Evolutionary conservation across 192 early-diverging fungal genomes (phyloP).

Genomic region (Allomyces javanicus): DNA sequence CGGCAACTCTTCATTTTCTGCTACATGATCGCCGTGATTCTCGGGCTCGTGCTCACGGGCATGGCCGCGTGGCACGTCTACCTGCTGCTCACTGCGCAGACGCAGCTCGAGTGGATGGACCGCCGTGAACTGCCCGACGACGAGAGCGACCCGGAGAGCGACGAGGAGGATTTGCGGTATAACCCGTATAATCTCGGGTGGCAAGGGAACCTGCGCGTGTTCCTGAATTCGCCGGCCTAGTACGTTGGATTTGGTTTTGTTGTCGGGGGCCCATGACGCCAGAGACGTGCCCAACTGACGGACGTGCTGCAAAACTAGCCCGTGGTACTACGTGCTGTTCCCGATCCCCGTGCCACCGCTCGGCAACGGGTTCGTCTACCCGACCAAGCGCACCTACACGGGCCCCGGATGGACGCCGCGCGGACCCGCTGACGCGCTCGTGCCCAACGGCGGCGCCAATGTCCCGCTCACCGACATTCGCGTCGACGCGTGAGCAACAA

Average conservation of each 20-base stretch:
- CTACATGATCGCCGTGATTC: not conserved
- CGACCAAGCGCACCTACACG: not conserved
- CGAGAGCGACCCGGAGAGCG: not conserved
- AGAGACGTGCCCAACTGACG: no score
- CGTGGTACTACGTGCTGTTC: not conserved
- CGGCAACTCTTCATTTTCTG: not conserved
- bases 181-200: not conserved
- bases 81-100: not conserved
- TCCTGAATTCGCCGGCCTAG: not conserved
- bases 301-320: not conserved
- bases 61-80: not conserved
- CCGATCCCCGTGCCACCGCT: not conserved
- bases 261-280: no score
- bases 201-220: not conserved
- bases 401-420: not conserved
- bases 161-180: no score
- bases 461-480: not conserved
- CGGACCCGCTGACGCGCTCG: not conserved
- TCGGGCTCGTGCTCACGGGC: not conserved
- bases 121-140: not conserved
- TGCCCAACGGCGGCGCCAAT: not conserved
- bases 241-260: not conserved
- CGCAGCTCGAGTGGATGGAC: not conserved
- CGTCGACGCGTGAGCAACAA: not conserved
- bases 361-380: not conserved